Conservation (phyloP, 2,329 filamentous ascomycete species). For the Cephalotrichum gorgonifer region DNA sequence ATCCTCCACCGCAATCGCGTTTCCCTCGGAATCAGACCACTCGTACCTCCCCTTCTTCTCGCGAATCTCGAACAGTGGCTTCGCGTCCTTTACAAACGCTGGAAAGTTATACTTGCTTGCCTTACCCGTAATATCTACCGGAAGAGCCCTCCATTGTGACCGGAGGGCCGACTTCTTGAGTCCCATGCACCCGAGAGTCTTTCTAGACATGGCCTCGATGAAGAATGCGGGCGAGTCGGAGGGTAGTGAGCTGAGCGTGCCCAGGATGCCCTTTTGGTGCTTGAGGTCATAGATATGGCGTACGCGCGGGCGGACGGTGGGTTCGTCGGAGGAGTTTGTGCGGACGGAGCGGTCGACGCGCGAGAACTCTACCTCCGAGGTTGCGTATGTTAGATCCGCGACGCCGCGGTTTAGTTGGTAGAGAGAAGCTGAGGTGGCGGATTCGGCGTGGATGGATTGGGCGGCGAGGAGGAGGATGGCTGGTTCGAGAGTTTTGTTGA, state of each 20-base stretch:
- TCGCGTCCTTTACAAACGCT: conserved; percentile 9
- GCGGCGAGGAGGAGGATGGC: conserved; percentile 14
- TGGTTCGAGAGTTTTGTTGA: conserved; percentile 12
- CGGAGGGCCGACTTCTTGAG: conserved; percentile 7
- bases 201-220: not conserved
- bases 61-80: conserved; percentile 12
- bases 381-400: conserved; percentile 9
- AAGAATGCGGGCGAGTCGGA: not conserved
- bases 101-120: conserved; percentile 9
- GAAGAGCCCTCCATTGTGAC: conserved; percentile 8
- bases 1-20: conserved; percentile 13
- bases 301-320: conserved; percentile 16
- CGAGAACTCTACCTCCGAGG: conserved; percentile 11
- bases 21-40: conserved; percentile 10
- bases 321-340: conserved; percentile 10
- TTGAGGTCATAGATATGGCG: conserved; percentile 23
- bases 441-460: conserved; percentile 14
- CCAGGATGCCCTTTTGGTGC: conserved; percentile 10
- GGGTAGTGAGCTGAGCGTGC: not conserved
- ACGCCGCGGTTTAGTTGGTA: conserved; percentile 16
- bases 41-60: conserved; percentile 11
- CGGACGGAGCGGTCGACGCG: conserved; percentile 14
- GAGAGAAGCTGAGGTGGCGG: conserved; percentile 10
- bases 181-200: conserved; percentile 6
- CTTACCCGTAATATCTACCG: conserved; percentile 6